Percentiles rank a stretch among this genome's conserved stretches.
These are phyloP conservation scores for Neopestalotiopsis sp. DNA, from an alignment of 2,329 filamentous ascomycete genomes.

Conservation along the genomic window DNA sequence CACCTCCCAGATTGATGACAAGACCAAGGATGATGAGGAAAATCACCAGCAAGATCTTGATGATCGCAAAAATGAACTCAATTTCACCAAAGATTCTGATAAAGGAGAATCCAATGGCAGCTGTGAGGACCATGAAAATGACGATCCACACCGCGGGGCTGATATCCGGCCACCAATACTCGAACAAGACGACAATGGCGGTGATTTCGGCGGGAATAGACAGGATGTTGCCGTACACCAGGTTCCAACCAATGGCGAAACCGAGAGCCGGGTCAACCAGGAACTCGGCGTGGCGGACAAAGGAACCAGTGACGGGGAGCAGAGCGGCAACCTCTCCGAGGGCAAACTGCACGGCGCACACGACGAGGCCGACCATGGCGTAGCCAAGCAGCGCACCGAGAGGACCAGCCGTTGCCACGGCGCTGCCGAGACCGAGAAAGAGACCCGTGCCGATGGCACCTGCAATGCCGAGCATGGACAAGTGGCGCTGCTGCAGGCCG, in stretches of 20 bases:
- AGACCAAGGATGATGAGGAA: constrained; percentile 67
- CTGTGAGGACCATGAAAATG: constrained; percentile 56
- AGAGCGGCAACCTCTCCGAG: constrained; percentile 66
- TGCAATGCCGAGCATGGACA: constrained; percentile 68
- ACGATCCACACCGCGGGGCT: constrained; percentile 57
- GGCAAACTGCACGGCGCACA: constrained; percentile 63
- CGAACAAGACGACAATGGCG: constrained; percentile 66
- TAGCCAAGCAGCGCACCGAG: constrained; percentile 57
- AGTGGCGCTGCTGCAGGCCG: constrained; percentile 58
- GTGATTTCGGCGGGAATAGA: constrained; percentile 66
- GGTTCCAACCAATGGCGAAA: constrained; percentile 59
- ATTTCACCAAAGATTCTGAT: constrained; percentile 67
- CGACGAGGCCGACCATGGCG: constrained; percentile 60
- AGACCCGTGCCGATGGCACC: constrained; percentile 67
- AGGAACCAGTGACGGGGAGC: constrained; percentile 67
- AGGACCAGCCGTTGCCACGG: constrained; percentile 56
- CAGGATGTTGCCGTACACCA: constrained; percentile 60
- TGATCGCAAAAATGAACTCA: constrained; percentile 55
- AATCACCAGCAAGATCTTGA: constrained; percentile 67
- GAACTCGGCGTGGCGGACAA: constrained; percentile 65
- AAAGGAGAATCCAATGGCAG: constrained; percentile 63
- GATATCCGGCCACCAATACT: constrained; percentile 71
- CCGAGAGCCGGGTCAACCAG: constrained; percentile 67
- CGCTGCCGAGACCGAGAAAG: constrained; percentile 63
- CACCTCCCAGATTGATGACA: constrained; percentile 67